phyloP scores from a whole-genome alignment of 345 rosid species.

The Heritiera fomes region DNA sequence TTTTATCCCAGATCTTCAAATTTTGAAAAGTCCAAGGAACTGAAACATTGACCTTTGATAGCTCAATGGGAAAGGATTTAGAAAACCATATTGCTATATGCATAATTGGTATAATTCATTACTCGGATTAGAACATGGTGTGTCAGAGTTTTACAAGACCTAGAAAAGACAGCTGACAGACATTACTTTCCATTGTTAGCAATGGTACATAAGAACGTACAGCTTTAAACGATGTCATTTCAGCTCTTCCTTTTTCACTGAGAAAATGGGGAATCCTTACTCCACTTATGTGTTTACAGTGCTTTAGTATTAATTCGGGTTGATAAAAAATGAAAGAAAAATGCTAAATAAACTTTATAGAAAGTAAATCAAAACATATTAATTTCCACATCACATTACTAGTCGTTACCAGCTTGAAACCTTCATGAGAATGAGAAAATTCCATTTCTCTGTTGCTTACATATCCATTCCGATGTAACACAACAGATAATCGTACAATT shows the following conservation, averaged over 20 bases:
- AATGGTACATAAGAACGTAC: background rate
- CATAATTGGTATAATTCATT: background rate
- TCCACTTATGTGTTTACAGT: background rate
- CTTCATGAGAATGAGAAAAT: conserved; percentile 36
- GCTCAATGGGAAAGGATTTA: background rate
- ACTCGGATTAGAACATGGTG: too few species aligned
- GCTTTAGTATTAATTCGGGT: background rate
- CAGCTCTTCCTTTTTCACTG: background rate
- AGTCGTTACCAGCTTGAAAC: conserved; percentile 52
- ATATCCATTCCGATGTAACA: conserved; percentile 45
- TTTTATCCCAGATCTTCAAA: background rate
- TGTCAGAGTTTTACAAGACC: too few species aligned
- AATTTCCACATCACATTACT: background rate
- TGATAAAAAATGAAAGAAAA: background rate
- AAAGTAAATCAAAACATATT: background rate
- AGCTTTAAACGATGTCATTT: background rate
- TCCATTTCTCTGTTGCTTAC: conserved; percentile 41
- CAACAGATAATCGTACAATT: conserved; percentile 50
- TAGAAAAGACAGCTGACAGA: background rate
- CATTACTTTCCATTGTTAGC: background rate
- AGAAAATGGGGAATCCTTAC: background rate
- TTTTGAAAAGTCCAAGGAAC: background rate
- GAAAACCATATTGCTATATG: background rate
- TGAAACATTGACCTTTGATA: background rate
- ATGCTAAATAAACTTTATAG: background rate